These are phyloP conservation scores for Phyllosticta citribraziliensis DNA, from an alignment of 2,329 filamentous ascomycete genomes.

Conservation along the genomic window DNA sequence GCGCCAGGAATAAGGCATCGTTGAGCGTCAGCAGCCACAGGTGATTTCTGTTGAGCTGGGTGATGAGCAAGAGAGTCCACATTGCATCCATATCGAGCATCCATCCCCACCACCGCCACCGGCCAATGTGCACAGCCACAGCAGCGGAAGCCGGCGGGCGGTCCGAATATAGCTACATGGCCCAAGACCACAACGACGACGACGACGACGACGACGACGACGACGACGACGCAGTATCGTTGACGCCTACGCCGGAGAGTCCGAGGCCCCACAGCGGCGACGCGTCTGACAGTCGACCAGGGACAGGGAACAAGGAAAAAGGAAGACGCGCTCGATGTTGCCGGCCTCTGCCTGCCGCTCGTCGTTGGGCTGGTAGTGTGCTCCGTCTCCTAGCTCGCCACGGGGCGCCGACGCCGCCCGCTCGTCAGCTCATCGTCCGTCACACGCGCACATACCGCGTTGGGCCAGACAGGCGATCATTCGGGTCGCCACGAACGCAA, in stretches of 20 bases:
- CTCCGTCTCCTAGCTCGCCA: constrained; percentile 18
- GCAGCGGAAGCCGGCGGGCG: background rate
- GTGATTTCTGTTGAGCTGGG: constrained; percentile 18
- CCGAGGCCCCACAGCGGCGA: background rate
- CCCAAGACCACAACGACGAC: background rate
- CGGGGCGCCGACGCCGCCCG: too few relatives aligned
- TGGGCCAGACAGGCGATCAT: background rate
- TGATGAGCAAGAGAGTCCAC: background rate
- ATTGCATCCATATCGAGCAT: background rate
- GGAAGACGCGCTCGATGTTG: constrained; percentile 5
- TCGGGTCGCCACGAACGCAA: background rate
- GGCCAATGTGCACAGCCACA: background rate
- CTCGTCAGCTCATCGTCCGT: background rate
- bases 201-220: background rate
- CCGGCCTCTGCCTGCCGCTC: constrained; percentile 15
- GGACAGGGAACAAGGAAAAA: constrained; percentile 2
- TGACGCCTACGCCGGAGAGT: too few relatives aligned
- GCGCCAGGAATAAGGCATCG: constrained; percentile 26
- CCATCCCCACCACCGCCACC: background rate
- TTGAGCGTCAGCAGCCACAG: constrained; percentile 26
- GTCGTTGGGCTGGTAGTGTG: constrained; percentile 27
- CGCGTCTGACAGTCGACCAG: constrained; percentile 20
- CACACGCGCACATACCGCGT: background rate
- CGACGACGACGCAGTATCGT: background rate
- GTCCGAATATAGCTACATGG: background rate